Conservation (phyloP, 441 rosid genomes). For the Populus hybrid region DNA sequence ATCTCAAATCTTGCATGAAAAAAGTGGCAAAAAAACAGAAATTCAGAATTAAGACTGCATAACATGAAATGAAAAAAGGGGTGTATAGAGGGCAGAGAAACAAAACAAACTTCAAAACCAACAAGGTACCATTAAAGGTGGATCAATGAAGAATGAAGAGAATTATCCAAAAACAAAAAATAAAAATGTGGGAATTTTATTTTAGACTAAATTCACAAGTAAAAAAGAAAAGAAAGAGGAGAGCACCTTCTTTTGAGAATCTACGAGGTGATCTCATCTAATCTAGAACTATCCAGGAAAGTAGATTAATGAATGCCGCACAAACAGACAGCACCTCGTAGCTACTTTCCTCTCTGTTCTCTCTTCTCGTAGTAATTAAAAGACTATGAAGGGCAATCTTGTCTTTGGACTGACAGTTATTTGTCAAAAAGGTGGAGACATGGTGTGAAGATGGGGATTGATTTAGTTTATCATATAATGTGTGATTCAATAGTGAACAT, state of each 20-base stretch:
- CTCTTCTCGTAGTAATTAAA: neutral
- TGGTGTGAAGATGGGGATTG: no score
- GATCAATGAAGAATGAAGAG: constrained; percentile 5
- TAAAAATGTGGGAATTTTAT: neutral
- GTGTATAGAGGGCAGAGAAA: neutral
- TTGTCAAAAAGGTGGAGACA: no score
- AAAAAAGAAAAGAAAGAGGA: neutral
- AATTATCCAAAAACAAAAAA: constrained; percentile 2
- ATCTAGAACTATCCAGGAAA: constrained; percentile 4
- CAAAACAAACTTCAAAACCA: neutral
- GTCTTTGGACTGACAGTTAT: neutral
- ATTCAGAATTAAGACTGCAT: constrained; percentile 9
- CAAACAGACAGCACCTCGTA: neutral
- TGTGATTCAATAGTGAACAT: no score
- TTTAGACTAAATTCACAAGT: neutral
- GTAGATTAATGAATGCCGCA: constrained; percentile 7
- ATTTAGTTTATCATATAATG: no score
- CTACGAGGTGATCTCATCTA: neutral
- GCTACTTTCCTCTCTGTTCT: neutral
- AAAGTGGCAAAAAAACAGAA: neutral
- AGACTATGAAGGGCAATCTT: neutral
- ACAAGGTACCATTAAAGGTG: neutral
- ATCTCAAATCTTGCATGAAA: constrained; percentile 25
- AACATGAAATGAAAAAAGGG: neutral
- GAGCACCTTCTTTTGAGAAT: neutral